Evolutionary conservation across 1,284 basidiomycete species (phyloP).

Genomic region (Peniophora sp.): DNA sequence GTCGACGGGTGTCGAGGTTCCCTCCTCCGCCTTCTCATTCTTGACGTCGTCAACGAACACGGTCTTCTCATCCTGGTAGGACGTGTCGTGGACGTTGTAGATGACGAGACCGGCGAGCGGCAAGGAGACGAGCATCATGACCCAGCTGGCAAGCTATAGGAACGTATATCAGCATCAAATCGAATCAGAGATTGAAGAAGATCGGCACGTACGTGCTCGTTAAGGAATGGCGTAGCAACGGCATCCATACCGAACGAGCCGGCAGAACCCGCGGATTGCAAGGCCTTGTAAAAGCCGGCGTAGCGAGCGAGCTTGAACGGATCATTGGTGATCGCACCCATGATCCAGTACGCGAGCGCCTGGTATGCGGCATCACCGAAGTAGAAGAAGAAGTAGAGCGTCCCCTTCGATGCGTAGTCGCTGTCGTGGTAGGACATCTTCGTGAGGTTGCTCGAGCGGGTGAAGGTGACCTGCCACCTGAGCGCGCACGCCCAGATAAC

Average conservation of each 20-base stretch:
- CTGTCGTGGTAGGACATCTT: conserved; percentile 25
- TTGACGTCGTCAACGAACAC: conserved; percentile 2
- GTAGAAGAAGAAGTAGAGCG: conserved; percentile 33
- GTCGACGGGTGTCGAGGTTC: not conserved
- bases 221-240: conserved; percentile 27
- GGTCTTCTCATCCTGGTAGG: conserved; percentile 26
- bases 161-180: not conserved
- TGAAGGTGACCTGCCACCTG: conserved; percentile 28
- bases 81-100: conserved; percentile 29
- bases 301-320: conserved; percentile 35
- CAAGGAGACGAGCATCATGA: conserved; percentile 27
- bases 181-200: not conserved
- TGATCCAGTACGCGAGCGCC: conserved; percentile 34
- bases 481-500: conserved; percentile 29
- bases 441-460: conserved; percentile 14
- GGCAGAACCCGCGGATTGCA: conserved; percentile 31
- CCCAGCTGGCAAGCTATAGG: conserved; percentile 25
- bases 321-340: conserved; percentile 36
- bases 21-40: not conserved
- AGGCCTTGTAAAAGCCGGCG: conserved; percentile 32
- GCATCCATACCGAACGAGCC: conserved; percentile 43
- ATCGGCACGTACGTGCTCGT: conserved; percentile 21
- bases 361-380: conserved; percentile 31
- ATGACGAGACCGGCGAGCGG: conserved; percentile 28
- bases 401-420: conserved; percentile 24